A percentile compares a stretch with the other conserved stretches of the same genome.
Evolutionary conservation across 2,329 filamentous ascomycete species (phyloP).

Genomic region (Tolypocladium paradoxum): DNA sequence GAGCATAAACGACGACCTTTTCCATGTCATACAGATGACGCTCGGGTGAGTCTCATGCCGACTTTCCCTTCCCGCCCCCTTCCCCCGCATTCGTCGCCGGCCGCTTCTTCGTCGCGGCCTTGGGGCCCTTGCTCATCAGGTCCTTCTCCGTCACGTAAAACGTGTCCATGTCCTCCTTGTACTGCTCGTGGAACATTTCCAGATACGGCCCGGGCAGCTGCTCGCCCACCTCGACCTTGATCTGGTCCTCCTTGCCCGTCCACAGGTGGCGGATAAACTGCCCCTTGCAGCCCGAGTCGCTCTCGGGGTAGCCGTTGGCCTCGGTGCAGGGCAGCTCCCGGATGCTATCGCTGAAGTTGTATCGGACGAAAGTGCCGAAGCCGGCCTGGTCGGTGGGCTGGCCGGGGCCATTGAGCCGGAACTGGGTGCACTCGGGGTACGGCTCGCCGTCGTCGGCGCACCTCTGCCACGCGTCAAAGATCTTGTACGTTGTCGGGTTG

Average conservation of each 20-base stretch:
- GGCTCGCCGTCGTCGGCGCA: constrained; percentile 28
- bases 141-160: constrained; percentile 25
- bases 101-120: constrained; percentile 1
- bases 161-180: constrained; percentile 18
- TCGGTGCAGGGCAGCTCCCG: constrained; percentile 28
- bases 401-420: constrained; percentile 23
- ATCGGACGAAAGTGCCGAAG: constrained; percentile 32
- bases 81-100: no score
- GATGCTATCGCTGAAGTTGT: constrained; percentile 29
- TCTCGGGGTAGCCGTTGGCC: constrained; percentile 32
- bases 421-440: constrained; percentile 26
- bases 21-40: neutral
- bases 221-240: constrained; percentile 26
- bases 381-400: constrained; percentile 31
- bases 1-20: neutral
- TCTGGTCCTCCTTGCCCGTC: constrained; percentile 27
- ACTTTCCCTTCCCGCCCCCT: neutral
- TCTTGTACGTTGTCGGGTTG: constrained; percentile 33
- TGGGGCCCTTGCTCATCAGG: constrained; percentile 16
- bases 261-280: constrained; percentile 32
- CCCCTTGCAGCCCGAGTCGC: constrained; percentile 25
- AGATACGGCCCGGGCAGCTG: constrained; percentile 25
- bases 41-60: neutral
- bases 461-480: constrained; percentile 36
- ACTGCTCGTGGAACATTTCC: constrained; percentile 25